These are phyloP conservation scores for Canariomyces notabilis DNA, from an alignment of 2,329 filamentous ascomycete genomes.

Conservation along the genomic window DNA sequence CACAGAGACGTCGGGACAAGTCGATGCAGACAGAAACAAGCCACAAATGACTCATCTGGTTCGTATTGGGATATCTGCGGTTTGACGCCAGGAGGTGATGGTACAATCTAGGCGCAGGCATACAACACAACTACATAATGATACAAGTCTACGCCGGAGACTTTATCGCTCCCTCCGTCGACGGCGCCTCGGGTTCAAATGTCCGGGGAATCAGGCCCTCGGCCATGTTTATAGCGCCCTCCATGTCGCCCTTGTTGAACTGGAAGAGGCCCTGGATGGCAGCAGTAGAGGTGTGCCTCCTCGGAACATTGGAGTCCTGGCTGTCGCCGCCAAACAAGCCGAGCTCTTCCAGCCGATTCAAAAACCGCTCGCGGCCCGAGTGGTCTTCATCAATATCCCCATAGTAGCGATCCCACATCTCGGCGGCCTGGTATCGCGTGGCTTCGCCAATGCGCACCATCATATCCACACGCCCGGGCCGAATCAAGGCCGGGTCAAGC, in stretches of 20 bases:
- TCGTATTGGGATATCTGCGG: not conserved
- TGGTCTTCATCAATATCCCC: slow-evolving; percentile 68
- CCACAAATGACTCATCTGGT: too few relatives aligned
- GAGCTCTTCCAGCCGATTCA: slow-evolving; percentile 63
- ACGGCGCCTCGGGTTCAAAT: slow-evolving; percentile 45
- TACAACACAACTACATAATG: not conserved
- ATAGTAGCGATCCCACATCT: slow-evolving; percentile 95
- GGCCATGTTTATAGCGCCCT: slow-evolving; percentile 78
- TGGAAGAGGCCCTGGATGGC: slow-evolving; percentile 91
- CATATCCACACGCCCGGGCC: slow-evolving; percentile 91
- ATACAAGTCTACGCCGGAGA: slow-evolving; percentile 32
- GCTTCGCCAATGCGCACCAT: slow-evolving; percentile 85
- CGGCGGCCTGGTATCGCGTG: slow-evolving; percentile 73
- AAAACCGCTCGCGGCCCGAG: slow-evolving; percentile 60
- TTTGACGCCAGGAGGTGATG: slow-evolving; percentile 1
- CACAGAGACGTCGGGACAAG: too few relatives aligned
- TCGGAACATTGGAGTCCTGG: slow-evolving; percentile 41
- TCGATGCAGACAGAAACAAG: too few relatives aligned
- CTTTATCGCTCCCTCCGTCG: slow-evolving; percentile 38
- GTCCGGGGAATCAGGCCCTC: slow-evolving; percentile 58
- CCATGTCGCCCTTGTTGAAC: slow-evolving; percentile 88
- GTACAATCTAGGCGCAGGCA: slow-evolving; percentile 8
- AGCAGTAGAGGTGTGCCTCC: slow-evolving; percentile 70
- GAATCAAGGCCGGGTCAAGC: slow-evolving; percentile 80
- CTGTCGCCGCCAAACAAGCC: slow-evolving; percentile 60